Evolutionary conservation across 345 rosid genomes (phyloP).

Genomic region (Noccaea caerulescens): DNA sequence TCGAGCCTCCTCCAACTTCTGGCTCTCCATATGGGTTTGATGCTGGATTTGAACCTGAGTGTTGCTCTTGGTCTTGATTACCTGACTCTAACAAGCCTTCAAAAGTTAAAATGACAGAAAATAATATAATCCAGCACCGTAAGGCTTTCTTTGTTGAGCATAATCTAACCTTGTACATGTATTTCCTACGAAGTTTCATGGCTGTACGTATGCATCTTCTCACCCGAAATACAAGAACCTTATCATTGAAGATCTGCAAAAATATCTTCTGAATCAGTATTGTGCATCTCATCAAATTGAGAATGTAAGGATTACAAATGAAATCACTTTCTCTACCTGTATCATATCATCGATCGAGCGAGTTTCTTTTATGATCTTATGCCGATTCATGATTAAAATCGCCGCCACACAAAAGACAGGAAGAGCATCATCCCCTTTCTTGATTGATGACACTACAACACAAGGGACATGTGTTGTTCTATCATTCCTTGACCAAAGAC

Average conservation of each 20-base stretch:
- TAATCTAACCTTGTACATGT: slow-evolving; percentile 69
- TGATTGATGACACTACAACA: slow-evolving; percentile 55
- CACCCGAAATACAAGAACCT: slow-evolving; percentile 67
- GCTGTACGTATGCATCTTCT: slow-evolving; percentile 73
- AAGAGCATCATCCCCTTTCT: slow-evolving; percentile 66
- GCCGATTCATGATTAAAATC: slow-evolving; percentile 83
- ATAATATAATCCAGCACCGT: slow-evolving; percentile 9
- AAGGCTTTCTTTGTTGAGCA: slow-evolving; percentile 19
- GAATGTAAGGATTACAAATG: slow-evolving; percentile 5
- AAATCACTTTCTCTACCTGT: slow-evolving; percentile 56
- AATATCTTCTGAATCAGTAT: slow-evolving; percentile 29
- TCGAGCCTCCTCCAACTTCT: slow-evolving; percentile 38
- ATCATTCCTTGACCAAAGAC: slow-evolving; percentile 68
- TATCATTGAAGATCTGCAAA: slow-evolving; percentile 88
- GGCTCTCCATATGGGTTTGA: slow-evolving; percentile 42
- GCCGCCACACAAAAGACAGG: slow-evolving; percentile 95
- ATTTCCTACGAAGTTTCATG: slow-evolving; percentile 84
- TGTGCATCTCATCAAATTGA: slow-evolving; percentile 17
- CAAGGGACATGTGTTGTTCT: slow-evolving; percentile 53
- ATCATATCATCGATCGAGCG: slow-evolving; percentile 89
- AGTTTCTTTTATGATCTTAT: slow-evolving; percentile 80
- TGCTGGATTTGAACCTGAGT: slow-evolving; percentile 40
- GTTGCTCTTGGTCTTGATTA: slow-evolving; percentile 51
- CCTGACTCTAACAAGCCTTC: slow-evolving; percentile 53
- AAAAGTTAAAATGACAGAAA: slow-evolving; percentile 33